These are phyloP conservation scores for Radiomyces spectabilis DNA, from an alignment of 192 early-diverging fungal species.

Conservation along the genomic window DNA sequence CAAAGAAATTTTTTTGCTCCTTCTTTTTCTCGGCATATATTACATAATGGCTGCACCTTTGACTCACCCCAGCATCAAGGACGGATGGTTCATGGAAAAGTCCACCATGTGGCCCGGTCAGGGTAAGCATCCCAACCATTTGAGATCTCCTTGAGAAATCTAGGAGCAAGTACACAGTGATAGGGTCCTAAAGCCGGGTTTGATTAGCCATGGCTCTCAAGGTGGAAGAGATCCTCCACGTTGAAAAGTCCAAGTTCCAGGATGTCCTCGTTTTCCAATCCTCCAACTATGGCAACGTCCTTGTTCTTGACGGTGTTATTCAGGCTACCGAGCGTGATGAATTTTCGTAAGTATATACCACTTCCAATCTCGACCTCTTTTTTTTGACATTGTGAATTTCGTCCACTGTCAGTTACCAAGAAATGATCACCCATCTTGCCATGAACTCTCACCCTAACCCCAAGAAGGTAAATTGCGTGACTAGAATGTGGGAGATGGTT, in stretches of 20 bases:
- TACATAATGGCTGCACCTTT: constrained; percentile 32
- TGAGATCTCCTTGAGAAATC: too few relatives aligned
- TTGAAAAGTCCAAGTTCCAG: constrained; percentile 92
- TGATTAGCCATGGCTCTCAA: constrained; percentile 88
- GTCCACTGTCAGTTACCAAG: constrained; percentile 71
- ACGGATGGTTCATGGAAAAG: constrained; percentile 98
- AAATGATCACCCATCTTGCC: constrained; percentile 98
- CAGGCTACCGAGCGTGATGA: constrained; percentile 98
- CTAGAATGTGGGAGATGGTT: neutral
- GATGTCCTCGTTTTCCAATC: constrained; percentile 98
- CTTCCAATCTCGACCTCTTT: neutral
- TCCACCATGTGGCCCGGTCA: constrained; percentile 97
- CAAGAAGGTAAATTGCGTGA: constrained; percentile 59
- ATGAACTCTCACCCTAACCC: constrained; percentile 94
- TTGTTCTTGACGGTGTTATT: constrained; percentile 97
- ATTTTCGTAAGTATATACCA: constrained; percentile 66
- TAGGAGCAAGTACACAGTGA: too few relatives aligned
- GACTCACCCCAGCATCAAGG: constrained; percentile 85
- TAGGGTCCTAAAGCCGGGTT: too few relatives aligned
- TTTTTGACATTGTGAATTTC: neutral
- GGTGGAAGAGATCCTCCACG: constrained; percentile 91
- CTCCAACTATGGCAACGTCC: constrained; percentile 89
- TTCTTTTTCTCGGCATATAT: constrained; percentile 1
- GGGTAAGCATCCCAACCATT: constrained; percentile 45
- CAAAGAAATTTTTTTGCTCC: neutral